Percentiles rank a stretch among this genome's conserved stretches.
phyloP scores from a whole-genome alignment of 2,329 filamentous ascomycete species.

The Calonectria ilicicola region DNA sequence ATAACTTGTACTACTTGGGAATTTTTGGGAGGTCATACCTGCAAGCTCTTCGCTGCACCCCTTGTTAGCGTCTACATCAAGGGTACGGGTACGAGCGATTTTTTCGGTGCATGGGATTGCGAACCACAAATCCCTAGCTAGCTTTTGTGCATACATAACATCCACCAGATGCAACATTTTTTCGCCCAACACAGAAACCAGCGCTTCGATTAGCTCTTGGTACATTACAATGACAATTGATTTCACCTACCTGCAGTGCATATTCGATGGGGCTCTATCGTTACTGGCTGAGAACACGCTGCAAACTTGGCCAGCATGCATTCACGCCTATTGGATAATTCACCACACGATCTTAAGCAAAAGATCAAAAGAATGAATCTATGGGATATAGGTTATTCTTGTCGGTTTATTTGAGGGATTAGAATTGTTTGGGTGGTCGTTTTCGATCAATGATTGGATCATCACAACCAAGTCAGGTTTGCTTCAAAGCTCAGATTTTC shows the following conservation, averaged over 20 bases:
- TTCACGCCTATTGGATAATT: too few relatives aligned
- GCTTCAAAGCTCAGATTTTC: too few relatives aligned
- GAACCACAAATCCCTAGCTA: not conserved
- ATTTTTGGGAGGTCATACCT: not conserved
- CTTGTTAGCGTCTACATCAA: not conserved
- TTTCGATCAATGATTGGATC: too few relatives aligned
- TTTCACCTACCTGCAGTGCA: not conserved
- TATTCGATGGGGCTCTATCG: not conserved
- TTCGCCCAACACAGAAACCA: not conserved
- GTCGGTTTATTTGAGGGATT: too few relatives aligned
- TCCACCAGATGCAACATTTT: too few relatives aligned
- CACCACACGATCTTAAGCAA: too few relatives aligned
- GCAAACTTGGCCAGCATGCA: too few relatives aligned
- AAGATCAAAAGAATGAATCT: too few relatives aligned
- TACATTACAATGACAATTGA: not conserved
- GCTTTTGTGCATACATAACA: not conserved
- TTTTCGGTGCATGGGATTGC: not conserved
- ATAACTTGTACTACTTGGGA: not conserved
- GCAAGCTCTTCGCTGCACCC: not conserved
- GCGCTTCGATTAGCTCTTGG: not conserved
- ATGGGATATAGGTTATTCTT: too few relatives aligned
- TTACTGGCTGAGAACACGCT: too few relatives aligned
- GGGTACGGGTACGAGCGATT: not conserved
- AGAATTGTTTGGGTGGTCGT: too few relatives aligned
- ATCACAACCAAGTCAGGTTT: too few relatives aligned